Conservation (phyloP, 371 early-diverging fungal genomes). For the Polyrhizophydium stewartii region DNA sequence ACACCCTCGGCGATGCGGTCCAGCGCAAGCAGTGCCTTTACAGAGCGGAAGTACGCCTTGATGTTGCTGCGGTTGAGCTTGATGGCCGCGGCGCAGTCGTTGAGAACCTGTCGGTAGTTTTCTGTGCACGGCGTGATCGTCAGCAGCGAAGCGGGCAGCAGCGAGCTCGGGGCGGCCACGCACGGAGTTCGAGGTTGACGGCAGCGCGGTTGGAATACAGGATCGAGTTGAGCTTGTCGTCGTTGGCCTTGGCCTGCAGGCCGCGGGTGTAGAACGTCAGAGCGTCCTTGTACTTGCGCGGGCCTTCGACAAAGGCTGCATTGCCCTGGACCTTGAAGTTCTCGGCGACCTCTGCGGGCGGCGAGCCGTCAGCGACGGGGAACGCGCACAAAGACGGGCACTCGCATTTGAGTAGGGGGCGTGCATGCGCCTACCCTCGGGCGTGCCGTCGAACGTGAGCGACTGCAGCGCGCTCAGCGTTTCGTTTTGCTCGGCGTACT, state of each 20-base stretch:
- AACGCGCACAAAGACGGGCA: no score
- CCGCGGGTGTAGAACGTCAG: constrained; percentile 84
- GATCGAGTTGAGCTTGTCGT: constrained; percentile 67
- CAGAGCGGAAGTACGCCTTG: constrained; percentile 90
- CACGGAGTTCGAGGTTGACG: constrained; percentile 83
- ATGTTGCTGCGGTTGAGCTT: constrained; percentile 72
- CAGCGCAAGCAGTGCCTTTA: constrained; percentile 71
- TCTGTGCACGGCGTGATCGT: constrained; percentile 21
- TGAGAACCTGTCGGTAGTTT: constrained; percentile 79
- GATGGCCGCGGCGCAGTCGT: constrained; percentile 86
- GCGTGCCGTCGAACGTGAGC: constrained; percentile 88
- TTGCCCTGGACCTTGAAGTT: constrained; percentile 97
- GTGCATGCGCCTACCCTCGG: constrained; percentile 78
- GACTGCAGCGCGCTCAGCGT: constrained; percentile 81
- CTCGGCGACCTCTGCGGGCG: constrained; percentile 80
- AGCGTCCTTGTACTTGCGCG: constrained; percentile 69
- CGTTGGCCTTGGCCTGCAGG: constrained; percentile 72
- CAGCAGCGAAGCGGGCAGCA: background rate
- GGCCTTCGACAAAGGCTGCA: constrained; percentile 74
- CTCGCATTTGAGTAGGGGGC: no score
- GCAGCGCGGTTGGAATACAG: constrained; percentile 90
- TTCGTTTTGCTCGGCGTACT: constrained; percentile 70
- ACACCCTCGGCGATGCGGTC: constrained; percentile 78
- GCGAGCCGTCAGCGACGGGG: no score
- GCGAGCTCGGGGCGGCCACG: constrained; percentile 4